These are phyloP conservation scores for Cylindrodendrum hubeiense DNA, from an alignment of 2,329 filamentous ascomycete species.

Conservation along the genomic window DNA sequence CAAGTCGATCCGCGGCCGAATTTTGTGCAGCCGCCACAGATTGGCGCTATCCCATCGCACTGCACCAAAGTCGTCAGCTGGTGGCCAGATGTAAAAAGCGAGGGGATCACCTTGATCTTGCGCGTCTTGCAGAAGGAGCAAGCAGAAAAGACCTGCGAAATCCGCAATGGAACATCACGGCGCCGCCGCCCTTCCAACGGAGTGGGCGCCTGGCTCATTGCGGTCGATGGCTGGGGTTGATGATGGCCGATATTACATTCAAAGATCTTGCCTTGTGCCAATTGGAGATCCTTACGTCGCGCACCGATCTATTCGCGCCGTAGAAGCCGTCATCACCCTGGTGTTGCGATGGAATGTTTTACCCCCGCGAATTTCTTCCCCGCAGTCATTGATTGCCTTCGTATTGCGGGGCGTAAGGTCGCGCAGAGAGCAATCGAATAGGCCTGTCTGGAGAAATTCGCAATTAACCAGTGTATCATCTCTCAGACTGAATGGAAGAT, in stretches of 20 bases:
- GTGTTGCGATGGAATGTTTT: neutral
- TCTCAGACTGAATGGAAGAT: neutral
- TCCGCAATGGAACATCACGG: slow-evolving; percentile 16
- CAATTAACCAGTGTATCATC: no score
- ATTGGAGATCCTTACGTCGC: no score
- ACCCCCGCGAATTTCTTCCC: neutral
- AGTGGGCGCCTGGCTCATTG: slow-evolving; percentile 10
- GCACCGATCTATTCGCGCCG: no score
- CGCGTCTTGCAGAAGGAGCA: slow-evolving; percentile 41
- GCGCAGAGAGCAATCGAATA: neutral
- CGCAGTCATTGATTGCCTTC: neutral
- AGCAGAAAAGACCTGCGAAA: slow-evolving; percentile 39
- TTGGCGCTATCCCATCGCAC: slow-evolving; percentile 36
- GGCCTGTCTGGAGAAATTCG: no score
- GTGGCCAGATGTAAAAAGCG: neutral
- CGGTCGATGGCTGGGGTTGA: neutral
- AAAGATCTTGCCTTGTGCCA: neutral
- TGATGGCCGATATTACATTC: no score
- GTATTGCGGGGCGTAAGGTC: neutral
- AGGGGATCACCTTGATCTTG: slow-evolving; percentile 35
- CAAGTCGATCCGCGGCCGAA: slow-evolving; percentile 37
- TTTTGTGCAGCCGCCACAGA: slow-evolving; percentile 39
- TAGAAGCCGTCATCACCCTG: neutral
- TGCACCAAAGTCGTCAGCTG: neutral
- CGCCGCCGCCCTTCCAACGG: neutral